phyloP scores from a whole-genome alignment of 306 rosid genomes.

The Castanopsis chinensis region DNA sequence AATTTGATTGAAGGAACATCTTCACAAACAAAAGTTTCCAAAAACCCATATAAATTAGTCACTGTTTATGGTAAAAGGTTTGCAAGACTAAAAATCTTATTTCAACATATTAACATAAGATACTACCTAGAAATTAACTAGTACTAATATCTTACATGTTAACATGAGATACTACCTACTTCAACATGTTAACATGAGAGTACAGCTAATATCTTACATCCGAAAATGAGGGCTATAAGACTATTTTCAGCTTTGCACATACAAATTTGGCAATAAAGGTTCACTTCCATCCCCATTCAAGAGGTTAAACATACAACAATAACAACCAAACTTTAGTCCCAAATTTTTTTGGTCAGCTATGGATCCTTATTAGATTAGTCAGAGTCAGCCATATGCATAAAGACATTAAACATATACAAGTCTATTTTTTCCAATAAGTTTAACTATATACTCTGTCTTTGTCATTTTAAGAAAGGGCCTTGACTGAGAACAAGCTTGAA shows the following conservation, averaged over 20 bases:
- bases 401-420: too few species aligned
- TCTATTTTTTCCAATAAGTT: too few species aligned
- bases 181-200: background rate
- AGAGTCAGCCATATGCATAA: too few species aligned
- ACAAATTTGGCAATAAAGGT: background rate
- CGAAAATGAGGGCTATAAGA: background rate
- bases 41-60: slow-evolving; percentile 31
- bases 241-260: background rate
- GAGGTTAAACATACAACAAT: background rate
- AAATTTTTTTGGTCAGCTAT: too few species aligned
- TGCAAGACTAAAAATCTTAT: slow-evolving; percentile 1
- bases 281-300: background rate
- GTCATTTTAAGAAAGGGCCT: too few species aligned
- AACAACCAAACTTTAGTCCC: too few species aligned
- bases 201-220: background rate
- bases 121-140: slow-evolving; percentile 8
- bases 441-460: too few species aligned
- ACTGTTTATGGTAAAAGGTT: slow-evolving; percentile 23
- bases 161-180: slow-evolving; percentile 18
- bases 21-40: slow-evolving; percentile 38
- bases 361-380: too few species aligned
- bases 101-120: slow-evolving; percentile 26
- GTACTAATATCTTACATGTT: slow-evolving; percentile 24
- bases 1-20: slow-evolving; percentile 31
- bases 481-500: background rate